Evolutionary conservation across 2,329 filamentous ascomycete species (phyloP).

Genomic region (Phaeomoniella chlamydospora): DNA sequence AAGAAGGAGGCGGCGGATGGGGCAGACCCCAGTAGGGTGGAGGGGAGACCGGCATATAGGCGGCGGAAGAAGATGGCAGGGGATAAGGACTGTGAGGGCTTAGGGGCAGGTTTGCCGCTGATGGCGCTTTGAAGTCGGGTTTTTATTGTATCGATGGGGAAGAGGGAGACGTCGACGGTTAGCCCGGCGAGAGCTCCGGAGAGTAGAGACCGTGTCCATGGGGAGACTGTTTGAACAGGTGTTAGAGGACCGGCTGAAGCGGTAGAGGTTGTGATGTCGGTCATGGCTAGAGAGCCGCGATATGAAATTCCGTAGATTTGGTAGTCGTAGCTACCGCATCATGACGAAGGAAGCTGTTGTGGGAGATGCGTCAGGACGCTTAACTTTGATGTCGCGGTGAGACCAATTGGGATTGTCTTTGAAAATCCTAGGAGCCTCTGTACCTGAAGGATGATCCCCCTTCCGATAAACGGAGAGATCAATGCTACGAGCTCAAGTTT

Average conservation of each 20-base stretch:
- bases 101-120: slow-evolving; percentile 19
- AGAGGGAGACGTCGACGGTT: slow-evolving; percentile 91
- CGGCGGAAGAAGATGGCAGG: slow-evolving; percentile 83
- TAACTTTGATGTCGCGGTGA: too few relatives aligned
- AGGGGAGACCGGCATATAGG: slow-evolving; percentile 86
- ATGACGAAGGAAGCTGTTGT: too few relatives aligned
- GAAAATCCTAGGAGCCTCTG: too few relatives aligned
- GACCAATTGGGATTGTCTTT: too few relatives aligned
- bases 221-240: neutral
- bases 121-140: slow-evolving; percentile 64
- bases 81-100: slow-evolving; percentile 58
- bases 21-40: slow-evolving; percentile 77
- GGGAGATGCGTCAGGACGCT: too few relatives aligned
- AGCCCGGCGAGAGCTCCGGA: slow-evolving; percentile 82
- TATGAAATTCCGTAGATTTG: too few relatives aligned
- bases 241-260: neutral
- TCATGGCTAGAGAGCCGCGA: neutral
- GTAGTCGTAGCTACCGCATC: too few relatives aligned
- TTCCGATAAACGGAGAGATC: too few relatives aligned
- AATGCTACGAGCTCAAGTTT: too few relatives aligned
- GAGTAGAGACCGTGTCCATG: neutral
- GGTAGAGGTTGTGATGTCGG: neutral
- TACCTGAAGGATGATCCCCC: too few relatives aligned
- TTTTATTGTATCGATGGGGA: slow-evolving; percentile 96
- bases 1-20: slow-evolving; percentile 96